phyloP scores from a whole-genome alignment of 192 early-diverging fungal species.

The Lobosporangium transversale region DNA sequence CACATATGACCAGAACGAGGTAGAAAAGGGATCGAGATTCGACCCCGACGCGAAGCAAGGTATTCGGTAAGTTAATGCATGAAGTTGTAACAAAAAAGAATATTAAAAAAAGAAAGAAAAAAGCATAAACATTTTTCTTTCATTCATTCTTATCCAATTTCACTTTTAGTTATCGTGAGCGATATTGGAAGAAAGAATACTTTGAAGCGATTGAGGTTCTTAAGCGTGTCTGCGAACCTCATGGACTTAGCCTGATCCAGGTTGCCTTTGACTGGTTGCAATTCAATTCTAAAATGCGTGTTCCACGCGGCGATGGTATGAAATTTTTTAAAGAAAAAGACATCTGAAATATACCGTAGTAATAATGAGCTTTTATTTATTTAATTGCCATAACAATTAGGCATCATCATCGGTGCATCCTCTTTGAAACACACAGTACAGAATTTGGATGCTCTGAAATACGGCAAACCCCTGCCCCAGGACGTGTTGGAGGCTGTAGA shows the following conservation, averaged over 20 bases:
- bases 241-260: slow-evolving; percentile 43
- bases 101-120: no score
- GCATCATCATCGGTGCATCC: slow-evolving; percentile 53
- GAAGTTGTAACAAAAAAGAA: no score
- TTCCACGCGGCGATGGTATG: slow-evolving; percentile 42
- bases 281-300: slow-evolving; percentile 54
- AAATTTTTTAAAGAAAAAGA: not conserved
- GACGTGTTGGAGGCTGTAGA: slow-evolving; percentile 64
- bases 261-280: slow-evolving; percentile 54
- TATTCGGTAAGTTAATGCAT: slow-evolving; percentile 38
- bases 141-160: not conserved
- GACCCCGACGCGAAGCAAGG: slow-evolving; percentile 46
- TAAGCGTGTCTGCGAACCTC: slow-evolving; percentile 33
- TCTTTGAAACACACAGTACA: slow-evolving; percentile 50
- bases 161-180: slow-evolving; percentile 52
- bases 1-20: slow-evolving; percentile 22
- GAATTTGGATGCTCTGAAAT: slow-evolving; percentile 62
- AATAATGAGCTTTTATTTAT: no score
- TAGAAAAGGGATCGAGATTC: slow-evolving; percentile 51
- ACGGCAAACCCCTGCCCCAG: slow-evolving; percentile 60
- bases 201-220: slow-evolving; percentile 65
- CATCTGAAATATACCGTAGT: no score
- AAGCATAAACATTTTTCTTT: slow-evolving; percentile 8
- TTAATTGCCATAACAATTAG: no score
- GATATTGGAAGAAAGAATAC: slow-evolving; percentile 62